Evolutionary conservation across 2,329 filamentous ascomycete genomes (phyloP).

Genomic region (Colletotrichum sp.): DNA sequence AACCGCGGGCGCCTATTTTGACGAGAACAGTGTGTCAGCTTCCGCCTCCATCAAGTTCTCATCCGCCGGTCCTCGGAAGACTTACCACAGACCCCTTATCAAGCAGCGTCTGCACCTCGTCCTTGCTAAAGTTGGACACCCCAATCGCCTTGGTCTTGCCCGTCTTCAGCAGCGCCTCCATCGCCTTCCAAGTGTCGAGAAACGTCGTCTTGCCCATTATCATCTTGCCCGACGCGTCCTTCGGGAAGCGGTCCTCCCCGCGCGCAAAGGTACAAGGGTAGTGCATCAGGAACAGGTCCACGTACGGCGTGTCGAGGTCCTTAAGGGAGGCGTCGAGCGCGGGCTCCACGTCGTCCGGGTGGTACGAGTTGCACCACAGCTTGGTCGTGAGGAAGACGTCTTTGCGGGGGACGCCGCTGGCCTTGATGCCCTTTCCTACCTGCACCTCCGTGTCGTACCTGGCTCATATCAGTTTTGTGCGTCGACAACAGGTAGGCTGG

Average conservation of each 20-base stretch:
- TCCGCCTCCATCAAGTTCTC: accelerated
- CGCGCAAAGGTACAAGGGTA: constrained; percentile 30
- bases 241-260: constrained; percentile 20
- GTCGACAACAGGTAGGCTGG: not conserved
- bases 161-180: not conserved
- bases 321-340: constrained; percentile 30
- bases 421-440: constrained; percentile 27
- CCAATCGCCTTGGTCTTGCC: not conserved
- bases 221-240: constrained; percentile 1
- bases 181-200: not conserved
- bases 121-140: not conserved
- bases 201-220: not conserved
- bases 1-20: constrained; percentile 24
- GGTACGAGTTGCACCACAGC: constrained; percentile 34
- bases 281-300: constrained; percentile 34
- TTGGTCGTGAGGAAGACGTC: constrained; percentile 35
- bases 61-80: not conserved
- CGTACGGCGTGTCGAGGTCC: constrained; percentile 32
- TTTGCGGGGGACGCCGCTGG: constrained; percentile 27
- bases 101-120: not conserved
- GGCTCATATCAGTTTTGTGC: not conserved
- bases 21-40: not conserved
- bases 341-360: constrained; percentile 27
- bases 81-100: not conserved
- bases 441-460: constrained; percentile 23